Evolutionary conservation across 2,329 filamentous ascomycete genomes (phyloP).

Genomic region (Talaromyces marneffei): DNA sequence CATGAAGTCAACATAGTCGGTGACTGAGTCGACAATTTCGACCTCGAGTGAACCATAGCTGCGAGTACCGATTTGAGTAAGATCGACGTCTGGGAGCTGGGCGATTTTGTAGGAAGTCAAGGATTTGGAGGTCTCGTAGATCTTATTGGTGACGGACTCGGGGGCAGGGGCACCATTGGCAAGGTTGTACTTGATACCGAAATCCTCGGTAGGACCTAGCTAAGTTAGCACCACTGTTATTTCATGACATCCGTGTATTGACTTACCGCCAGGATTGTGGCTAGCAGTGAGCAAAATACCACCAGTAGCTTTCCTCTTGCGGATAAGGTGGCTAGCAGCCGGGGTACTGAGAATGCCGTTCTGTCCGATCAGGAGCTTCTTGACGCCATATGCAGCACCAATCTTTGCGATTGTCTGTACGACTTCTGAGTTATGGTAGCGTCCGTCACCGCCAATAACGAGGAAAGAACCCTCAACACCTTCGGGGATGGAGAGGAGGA

Average conservation of each 20-base stretch:
- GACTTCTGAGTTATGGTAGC: constrained; percentile 95
- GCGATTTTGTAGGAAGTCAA: constrained; percentile 89
- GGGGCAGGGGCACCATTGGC: constrained; percentile 93
- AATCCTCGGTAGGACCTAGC: constrained; percentile 82
- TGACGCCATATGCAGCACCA: constrained; percentile 91
- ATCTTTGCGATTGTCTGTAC: constrained; percentile 97
- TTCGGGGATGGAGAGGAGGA: constrained; percentile 93
- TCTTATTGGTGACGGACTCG: constrained; percentile 96
- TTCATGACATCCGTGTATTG: not conserved
- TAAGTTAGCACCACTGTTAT: not conserved
- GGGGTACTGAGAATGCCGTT: constrained; percentile 95
- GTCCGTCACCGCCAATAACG: constrained; percentile 94
- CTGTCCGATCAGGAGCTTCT: constrained; percentile 96
- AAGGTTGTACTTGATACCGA: constrained; percentile 99
- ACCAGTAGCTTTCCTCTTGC: constrained; percentile 89
- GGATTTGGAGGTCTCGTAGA: constrained; percentile 84
- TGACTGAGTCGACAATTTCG: constrained; percentile 87
- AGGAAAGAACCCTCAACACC: constrained; percentile 81
- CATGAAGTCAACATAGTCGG: constrained; percentile 89
- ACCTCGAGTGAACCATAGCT: constrained; percentile 84
- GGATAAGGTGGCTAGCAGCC: constrained; percentile 91
- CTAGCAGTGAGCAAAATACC: constrained; percentile 95
- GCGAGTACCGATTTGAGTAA: constrained; percentile 72
- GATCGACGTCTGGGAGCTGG: constrained; percentile 79
- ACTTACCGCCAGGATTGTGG: constrained; percentile 92